A percentile compares a stretch with the other conserved stretches of the same genome.
Evolutionary conservation across 2,329 filamentous ascomycete genomes (phyloP).

Genomic region (Xylariaceae sp.): DNA sequence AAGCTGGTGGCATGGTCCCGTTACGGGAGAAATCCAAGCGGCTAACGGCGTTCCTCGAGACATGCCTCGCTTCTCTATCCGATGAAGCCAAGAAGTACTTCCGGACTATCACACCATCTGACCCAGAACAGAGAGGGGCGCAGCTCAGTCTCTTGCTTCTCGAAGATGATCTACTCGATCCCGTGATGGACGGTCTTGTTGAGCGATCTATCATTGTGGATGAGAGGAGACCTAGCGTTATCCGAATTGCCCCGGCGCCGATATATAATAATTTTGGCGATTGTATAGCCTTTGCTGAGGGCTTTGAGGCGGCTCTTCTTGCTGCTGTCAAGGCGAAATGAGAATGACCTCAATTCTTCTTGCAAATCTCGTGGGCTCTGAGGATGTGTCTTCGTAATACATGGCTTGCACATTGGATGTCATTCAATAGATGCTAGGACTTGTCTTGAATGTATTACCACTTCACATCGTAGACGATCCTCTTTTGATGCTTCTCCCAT

Average conservation of each 20-base stretch:
- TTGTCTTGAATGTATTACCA: too few species aligned
- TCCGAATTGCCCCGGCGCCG: slow-evolving; percentile 69
- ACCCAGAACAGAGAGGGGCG: slow-evolving; percentile 62
- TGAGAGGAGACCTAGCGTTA: slow-evolving; percentile 70
- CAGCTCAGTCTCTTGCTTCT: slow-evolving; percentile 63
- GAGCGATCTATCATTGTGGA: slow-evolving; percentile 64
- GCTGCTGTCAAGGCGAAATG: slow-evolving; percentile 19
- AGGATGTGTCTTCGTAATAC: too few species aligned
- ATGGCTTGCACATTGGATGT: too few species aligned
- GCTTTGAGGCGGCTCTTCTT: slow-evolving; percentile 32
- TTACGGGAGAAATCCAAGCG: slow-evolving; percentile 63
- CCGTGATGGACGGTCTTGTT: slow-evolving; percentile 59
- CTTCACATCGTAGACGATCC: too few species aligned
- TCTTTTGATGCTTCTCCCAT: too few species aligned
- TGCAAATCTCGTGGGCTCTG: too few species aligned
- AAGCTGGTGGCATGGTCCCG: slow-evolving; percentile 56
- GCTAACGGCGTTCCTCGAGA: slow-evolving; percentile 66
- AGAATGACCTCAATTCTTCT: too few species aligned
- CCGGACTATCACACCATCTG: slow-evolving; percentile 61
- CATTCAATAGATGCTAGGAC: too few species aligned
- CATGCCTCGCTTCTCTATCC: slow-evolving; percentile 45
- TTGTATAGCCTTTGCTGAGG: slow-evolving; percentile 53
- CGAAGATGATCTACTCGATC: slow-evolving; percentile 55
- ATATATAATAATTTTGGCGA: slow-evolving; percentile 71
- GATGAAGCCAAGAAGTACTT: slow-evolving; percentile 39